A percentile compares a stretch with the other conserved stretches of the same genome.
Evolutionary conservation across 2,329 filamentous ascomycete genomes (phyloP).

Genomic region (Septoria petroselini): DNA sequence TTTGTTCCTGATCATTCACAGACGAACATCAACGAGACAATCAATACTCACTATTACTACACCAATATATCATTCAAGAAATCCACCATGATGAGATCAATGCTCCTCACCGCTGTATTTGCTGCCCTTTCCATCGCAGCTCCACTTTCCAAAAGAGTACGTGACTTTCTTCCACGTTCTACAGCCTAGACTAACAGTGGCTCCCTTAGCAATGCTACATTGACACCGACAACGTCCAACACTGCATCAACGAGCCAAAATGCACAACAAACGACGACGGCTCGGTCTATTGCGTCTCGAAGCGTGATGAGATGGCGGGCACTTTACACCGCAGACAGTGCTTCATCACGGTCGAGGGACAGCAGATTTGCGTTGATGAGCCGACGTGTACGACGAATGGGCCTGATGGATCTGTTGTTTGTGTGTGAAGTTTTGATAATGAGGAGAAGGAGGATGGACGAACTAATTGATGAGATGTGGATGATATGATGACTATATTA

Average conservation of each 20-base stretch:
- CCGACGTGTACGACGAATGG: slow-evolving; percentile 14
- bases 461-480: too few relatives aligned
- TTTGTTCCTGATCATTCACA: too few relatives aligned
- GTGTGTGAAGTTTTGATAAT: slow-evolving; percentile 8
- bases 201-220: slow-evolving; percentile 25
- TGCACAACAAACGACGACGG: slow-evolving; percentile 20
- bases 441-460: too few relatives aligned
- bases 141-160: slow-evolving; percentile 15
- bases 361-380: slow-evolving; percentile 17
- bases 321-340: slow-evolving; percentile 18
- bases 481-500: too few relatives aligned
- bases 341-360: slow-evolving; percentile 14
- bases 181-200: too few relatives aligned
- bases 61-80: background rate
- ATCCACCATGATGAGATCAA: slow-evolving; percentile 16
- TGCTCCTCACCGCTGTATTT: slow-evolving; percentile 14
- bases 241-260: slow-evolving; percentile 19
- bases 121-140: slow-evolving; percentile 15
- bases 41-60: background rate
- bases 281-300: slow-evolving; percentile 13
- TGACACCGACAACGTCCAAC: slow-evolving; percentile 17
- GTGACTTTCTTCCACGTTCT: background rate
- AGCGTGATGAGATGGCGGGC: slow-evolving; percentile 3
- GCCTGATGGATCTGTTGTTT: slow-evolving; percentile 12
- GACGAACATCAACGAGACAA: background rate